Evolutionary conservation across 176 grass and related monocot genomes (phyloP), one percentile per base, ranked within the genome.

Genomic region (Areca catechu): DNA sequence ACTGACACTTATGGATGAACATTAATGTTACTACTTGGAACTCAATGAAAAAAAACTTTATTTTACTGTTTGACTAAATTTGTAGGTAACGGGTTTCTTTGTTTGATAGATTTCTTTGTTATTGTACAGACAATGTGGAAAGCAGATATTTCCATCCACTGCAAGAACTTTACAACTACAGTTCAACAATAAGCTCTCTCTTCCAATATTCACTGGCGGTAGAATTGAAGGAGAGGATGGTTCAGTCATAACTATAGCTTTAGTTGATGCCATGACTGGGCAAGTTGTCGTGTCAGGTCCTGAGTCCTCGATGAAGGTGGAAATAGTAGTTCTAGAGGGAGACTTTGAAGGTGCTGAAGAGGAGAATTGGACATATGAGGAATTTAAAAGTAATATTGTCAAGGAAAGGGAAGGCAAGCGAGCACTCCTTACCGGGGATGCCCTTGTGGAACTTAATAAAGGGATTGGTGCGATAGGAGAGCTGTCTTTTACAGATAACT

Each of bases 281-380:
- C 34, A 79, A 57, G 54, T 81, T 74, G 79, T 88, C 49, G 65
- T 67, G 53, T 60, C 37, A 56, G 62, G 76, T 29, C 54, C 61
- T 50, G 86, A 65, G 71, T 82, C 76, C 48, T 49, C 58, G 15
- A 66, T 85, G 52, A 97, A 92, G 66, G 70, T 92, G 18, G 87
- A 97, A 67, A 91, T 92, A 54, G 75, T 97, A 54, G 93, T 97
- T 70, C 58, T 97, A 25, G 87, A 97, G 68, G 93, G 87, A 57
- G 87, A 97, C 65, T 97, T 92, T 49, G 87, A 97, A 81, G 63
- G 60, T 24, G 76, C 74, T 52, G 80, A 95, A 63, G 80, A 79
- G 15, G 67, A 67, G 50, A 79, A 73, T 59, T 91, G 83, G 92
- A 82, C 86, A 48, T 55, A 53, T 60, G 78, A 83, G 27, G 93